Evolutionary conservation across 2,329 filamentous ascomycete species (phyloP).

Genomic region (Aspergillus calidoustus): DNA sequence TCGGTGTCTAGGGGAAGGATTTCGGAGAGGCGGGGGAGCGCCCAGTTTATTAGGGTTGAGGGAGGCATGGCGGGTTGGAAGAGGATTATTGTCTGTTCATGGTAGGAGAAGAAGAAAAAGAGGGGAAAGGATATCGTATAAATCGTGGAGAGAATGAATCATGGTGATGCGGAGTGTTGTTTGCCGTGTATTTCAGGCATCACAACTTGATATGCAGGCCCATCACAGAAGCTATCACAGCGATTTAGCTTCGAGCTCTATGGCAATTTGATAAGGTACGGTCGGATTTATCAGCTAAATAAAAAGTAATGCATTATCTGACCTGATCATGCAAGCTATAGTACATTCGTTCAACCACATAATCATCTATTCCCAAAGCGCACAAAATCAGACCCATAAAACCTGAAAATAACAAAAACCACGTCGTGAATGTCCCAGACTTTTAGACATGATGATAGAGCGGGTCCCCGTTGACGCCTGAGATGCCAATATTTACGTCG

Average conservation of each 20-base stretch:
- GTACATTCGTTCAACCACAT: slow-evolving; percentile 27
- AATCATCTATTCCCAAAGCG: slow-evolving; percentile 26
- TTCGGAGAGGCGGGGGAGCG: slow-evolving; percentile 72
- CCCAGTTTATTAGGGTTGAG: slow-evolving; percentile 55
- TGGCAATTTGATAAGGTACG: background rate
- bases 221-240: background rate
- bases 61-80: slow-evolving; percentile 31
- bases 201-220: background rate
- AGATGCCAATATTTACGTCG: slow-evolving; percentile 36
- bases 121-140: background rate
- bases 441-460: slow-evolving; percentile 26
- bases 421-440: slow-evolving; percentile 27
- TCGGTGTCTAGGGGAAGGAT: slow-evolving; percentile 84
- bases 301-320: background rate
- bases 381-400: slow-evolving; percentile 18
- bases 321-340: slow-evolving; percentile 22
- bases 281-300: background rate
- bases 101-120: background rate
- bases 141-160: slow-evolving; percentile 4
- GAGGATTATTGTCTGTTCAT: background rate
- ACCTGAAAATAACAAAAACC: slow-evolving; percentile 22
- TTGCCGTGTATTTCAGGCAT: slow-evolving; percentile 23
- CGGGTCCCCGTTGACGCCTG: slow-evolving; percentile 30
- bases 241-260: background rate
- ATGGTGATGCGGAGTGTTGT: slow-evolving; percentile 7